phyloP scores from a whole-genome alignment of 2,329 filamentous ascomycete species.

The Sporothrix sp. region DNA sequence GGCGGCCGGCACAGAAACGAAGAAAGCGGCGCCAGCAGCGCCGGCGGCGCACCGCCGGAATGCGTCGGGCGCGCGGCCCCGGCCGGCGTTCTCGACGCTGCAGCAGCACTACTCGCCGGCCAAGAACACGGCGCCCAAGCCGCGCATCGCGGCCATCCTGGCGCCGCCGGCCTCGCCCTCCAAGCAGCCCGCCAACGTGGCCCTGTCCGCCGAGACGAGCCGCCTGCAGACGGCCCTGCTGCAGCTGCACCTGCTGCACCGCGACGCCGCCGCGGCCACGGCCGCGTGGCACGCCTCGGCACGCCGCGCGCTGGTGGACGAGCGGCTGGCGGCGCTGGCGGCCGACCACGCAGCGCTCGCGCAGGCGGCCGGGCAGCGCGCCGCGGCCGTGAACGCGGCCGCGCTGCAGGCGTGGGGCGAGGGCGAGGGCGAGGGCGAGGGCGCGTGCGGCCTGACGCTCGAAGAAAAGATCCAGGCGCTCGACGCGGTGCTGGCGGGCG shows the following conservation, averaged over 20 bases:
- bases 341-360: constrained; percentile 25
- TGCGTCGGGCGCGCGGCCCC: constrained; percentile 16
- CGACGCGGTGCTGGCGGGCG: constrained; percentile 44
- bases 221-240: constrained; percentile 55
- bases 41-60: constrained; percentile 15
- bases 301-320: constrained; percentile 32
- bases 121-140: constrained; percentile 51
- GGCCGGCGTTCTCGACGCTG: constrained; percentile 50
- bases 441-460: constrained; percentile 18
- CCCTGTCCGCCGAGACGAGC: constrained; percentile 46
- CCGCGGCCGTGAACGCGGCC: constrained; percentile 41
- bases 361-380: constrained; percentile 31
- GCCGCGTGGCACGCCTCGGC: constrained; percentile 49
- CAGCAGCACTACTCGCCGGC: constrained; percentile 60
- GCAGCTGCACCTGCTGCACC: constrained; percentile 55
- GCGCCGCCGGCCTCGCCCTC: constrained; percentile 52
- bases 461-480: constrained; percentile 50
- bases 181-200: constrained; percentile 51
- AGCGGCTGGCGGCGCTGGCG: constrained; percentile 34
- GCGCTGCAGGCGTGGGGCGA: constrained; percentile 44
- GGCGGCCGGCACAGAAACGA: constrained; percentile 5
- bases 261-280: constrained; percentile 33
- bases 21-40: background rate
- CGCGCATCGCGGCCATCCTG: constrained; percentile 47
- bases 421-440: too few relatives aligned